Evolutionary conservation across 2,329 filamentous ascomycete species (phyloP), one percentile per base, ranked within the genome.

Genomic region (Zymoseptoria tritici): DNA sequence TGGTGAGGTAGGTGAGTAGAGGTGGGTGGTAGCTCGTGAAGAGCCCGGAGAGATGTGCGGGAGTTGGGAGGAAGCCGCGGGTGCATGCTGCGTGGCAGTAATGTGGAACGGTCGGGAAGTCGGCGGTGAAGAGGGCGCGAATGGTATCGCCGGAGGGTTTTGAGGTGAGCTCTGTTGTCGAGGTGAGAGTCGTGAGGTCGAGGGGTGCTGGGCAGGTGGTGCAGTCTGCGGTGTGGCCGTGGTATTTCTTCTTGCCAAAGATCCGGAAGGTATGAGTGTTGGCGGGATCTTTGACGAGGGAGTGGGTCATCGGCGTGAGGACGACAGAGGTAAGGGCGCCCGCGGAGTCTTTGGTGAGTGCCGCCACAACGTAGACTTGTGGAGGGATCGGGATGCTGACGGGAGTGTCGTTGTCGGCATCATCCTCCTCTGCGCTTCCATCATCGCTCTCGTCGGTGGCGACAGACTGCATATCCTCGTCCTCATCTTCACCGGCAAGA

Each of bases 231-330:
- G 42, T 55, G 22, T 52, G 1, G 52, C 54, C 59, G 29, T 60
- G 56, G 49, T 65, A 54, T 20, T 60, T 57, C 2, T 60, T 19
- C 16, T 59, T 60, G 58, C 67, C 68, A 55, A 63, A 65, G 52
- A 70, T 60, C 2, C 67, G 63, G 54, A 62, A 70, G n/a, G 36
- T 58, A 49, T 66, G 66, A n/a, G 16, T 22, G 19, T 53, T 54
- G 49, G 42, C 29, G 3, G 26, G 26, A 1, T 58, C 52, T 11
- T 51, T 52, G 9, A 61, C 31, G 22, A 59, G 60, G 11, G 61
- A 31, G 24, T 66, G 66, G 7, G 55, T 55, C 22, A 65, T 53
- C 11, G 56, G 56, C 2, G 57, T 36, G 20, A 69, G 36, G 16
- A 55, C 42, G 24, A 68, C 13, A 26, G 63, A 57, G 16, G 52